Conservation (phyloP, 208 protist species). For the Wallacemonas sp. region DNA sequence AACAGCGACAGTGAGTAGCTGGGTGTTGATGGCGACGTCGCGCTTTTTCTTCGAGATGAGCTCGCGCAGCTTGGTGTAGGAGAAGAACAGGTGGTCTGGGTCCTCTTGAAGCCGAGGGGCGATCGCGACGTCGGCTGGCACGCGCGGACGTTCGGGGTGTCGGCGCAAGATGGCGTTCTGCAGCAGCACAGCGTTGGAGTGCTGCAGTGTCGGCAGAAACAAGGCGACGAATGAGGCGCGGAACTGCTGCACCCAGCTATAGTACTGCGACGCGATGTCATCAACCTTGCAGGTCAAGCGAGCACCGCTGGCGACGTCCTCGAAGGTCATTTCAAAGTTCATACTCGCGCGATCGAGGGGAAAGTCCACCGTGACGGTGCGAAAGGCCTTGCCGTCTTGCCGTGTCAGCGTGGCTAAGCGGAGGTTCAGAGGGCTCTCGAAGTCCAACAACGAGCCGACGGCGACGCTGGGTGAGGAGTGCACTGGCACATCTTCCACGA, state of each 20-base stretch:
- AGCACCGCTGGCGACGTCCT: constrained; percentile 77
- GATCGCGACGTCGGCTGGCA: constrained; percentile 19
- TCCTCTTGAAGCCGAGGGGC: constrained; percentile 48
- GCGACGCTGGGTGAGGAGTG: constrained; percentile 5
- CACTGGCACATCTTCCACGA: not conserved
- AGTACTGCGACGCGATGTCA: constrained; percentile 65
- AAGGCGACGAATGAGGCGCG: constrained; percentile 66
- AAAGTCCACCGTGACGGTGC: constrained; percentile 70
- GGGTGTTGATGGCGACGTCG: constrained; percentile 56
- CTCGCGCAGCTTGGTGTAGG: constrained; percentile 79
- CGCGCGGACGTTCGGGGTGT: constrained; percentile 23
- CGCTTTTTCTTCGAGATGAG: constrained; percentile 63
- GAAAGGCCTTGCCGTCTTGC: constrained; percentile 79
- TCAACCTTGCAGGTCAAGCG: constrained; percentile 63
- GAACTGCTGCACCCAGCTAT: constrained; percentile 79
- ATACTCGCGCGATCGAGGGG: constrained; percentile 43
- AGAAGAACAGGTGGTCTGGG: constrained; percentile 84
- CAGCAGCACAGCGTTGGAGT: constrained; percentile 65
- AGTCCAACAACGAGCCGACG: constrained; percentile 57
- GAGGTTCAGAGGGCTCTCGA: constrained; percentile 85
- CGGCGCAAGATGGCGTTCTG: constrained; percentile 63
- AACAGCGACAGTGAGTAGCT: constrained; percentile 67
- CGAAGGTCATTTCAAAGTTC: constrained; percentile 79
- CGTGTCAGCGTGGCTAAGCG: constrained; percentile 83
- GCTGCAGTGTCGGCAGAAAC: constrained; percentile 81